These are phyloP conservation scores for Mycena leptocephala DNA, from an alignment of 768 basidiomycete genomes.

Conservation along the genomic window DNA sequence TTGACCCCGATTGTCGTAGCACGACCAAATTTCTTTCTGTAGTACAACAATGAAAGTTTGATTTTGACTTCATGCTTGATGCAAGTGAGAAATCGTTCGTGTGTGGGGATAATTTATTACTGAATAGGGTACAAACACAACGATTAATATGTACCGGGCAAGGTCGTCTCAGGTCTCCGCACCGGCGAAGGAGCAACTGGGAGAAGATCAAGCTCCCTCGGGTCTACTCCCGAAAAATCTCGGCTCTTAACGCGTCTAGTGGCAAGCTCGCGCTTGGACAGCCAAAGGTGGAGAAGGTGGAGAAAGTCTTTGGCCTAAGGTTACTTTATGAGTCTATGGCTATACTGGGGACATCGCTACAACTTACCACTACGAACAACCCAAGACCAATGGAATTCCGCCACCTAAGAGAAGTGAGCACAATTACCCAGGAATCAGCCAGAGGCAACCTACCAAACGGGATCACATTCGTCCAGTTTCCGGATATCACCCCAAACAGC, in stretches of 20 bases:
- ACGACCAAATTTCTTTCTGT: slow-evolving; percentile 17
- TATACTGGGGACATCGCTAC: background rate
- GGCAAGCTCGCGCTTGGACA: slow-evolving; percentile 81
- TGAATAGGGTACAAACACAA: background rate
- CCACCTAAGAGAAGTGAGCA: slow-evolving; percentile 59
- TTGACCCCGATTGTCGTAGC: slow-evolving; percentile 14
- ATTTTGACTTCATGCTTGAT: background rate
- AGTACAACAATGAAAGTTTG: slow-evolving; percentile 21
- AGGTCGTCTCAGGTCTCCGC: background rate
- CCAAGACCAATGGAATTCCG: slow-evolving; percentile 81
- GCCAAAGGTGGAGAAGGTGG: slow-evolving; percentile 77
- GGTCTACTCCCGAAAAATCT: slow-evolving; percentile 83
- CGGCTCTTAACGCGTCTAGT: slow-evolving; percentile 78
- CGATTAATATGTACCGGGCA: background rate
- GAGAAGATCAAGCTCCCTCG: slow-evolving; percentile 77
- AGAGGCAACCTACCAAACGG: slow-evolving; percentile 71
- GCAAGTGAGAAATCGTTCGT: background rate
- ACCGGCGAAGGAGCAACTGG: slow-evolving; percentile 5
- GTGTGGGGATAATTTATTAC: background rate
- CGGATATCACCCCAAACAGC: slow-evolving; percentile 71
- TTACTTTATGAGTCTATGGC: background rate
- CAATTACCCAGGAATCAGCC: background rate
- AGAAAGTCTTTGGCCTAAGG: slow-evolving; percentile 77
- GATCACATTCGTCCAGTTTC: slow-evolving; percentile 79
- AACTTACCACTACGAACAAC: slow-evolving; percentile 74